Evolutionary conservation across 2,329 filamentous ascomycete genomes (phyloP).

Genomic region (Aureobasidium leucospermi): DNA sequence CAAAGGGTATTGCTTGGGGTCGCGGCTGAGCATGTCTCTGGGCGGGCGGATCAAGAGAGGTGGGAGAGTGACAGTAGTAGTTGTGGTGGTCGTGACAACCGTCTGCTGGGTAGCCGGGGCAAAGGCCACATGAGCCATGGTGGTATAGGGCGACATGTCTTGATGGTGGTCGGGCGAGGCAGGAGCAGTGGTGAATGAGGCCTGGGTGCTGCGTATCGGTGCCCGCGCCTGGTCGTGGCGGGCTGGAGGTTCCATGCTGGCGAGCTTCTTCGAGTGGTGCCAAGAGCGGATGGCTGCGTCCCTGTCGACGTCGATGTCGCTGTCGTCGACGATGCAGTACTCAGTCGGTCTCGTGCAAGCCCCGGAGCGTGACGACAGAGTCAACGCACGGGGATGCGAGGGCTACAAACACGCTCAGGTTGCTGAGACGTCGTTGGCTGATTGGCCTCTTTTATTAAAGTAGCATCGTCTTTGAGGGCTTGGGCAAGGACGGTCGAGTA

Average conservation of each 20-base stretch:
- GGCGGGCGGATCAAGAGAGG: slow-evolving; percentile 74
- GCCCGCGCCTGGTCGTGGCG: not conserved
- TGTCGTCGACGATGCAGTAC: not conserved
- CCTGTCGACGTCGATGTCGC: not conserved
- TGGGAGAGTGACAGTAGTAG: slow-evolving; percentile 73
- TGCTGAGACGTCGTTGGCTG: not conserved
- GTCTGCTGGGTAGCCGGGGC: slow-evolving; percentile 58
- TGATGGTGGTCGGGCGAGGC: slow-evolving; percentile 15
- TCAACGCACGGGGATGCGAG: slow-evolving; percentile 11
- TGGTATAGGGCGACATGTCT: slow-evolving; percentile 25
- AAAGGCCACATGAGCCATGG: slow-evolving; percentile 54
- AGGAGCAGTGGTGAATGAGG: slow-evolving; percentile 26
- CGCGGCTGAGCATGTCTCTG: slow-evolving; percentile 61
- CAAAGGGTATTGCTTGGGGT: slow-evolving; percentile 84
- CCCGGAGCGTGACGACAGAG: slow-evolving; percentile 10
- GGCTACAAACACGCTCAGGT: not conserved
- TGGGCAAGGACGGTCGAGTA: not conserved
- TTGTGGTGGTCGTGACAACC: slow-evolving; percentile 82
- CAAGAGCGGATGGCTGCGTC: not conserved
- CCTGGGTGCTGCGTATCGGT: slow-evolving; percentile 16
- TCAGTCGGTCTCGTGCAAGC: slow-evolving; percentile 7
- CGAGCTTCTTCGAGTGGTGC: not conserved
- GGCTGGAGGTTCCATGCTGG: slow-evolving; percentile 14
- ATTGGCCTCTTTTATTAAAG: not conserved
- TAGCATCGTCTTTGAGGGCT: not conserved